Percentiles rank a stretch among this genome's conserved stretches.
Evolutionary conservation across 2,329 filamentous ascomycete genomes (phyloP).

Genomic region (Alternaria alternata): DNA sequence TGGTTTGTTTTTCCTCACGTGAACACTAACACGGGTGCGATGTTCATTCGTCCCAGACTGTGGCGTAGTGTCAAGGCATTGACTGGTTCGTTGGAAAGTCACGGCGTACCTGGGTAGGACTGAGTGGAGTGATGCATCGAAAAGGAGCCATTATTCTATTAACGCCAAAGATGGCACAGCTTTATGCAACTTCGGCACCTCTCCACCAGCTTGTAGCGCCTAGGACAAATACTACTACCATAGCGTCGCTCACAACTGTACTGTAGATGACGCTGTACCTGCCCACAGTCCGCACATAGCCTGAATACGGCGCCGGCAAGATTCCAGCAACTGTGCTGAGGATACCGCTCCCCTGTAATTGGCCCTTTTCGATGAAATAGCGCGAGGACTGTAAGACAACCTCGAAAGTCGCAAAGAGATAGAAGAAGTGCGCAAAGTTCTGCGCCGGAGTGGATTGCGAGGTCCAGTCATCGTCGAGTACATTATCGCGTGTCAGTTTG

Average conservation of each 20-base stretch:
- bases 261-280: slow-evolving; percentile 75
- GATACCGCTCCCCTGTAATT: slow-evolving; percentile 66
- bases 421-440: slow-evolving; percentile 70
- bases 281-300: slow-evolving; percentile 68
- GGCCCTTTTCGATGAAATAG: slow-evolving; percentile 72
- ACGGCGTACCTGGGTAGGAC: slow-evolving; percentile 4
- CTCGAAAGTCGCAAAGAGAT: slow-evolving; percentile 81
- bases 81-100: background rate
- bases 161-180: background rate
- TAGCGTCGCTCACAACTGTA: slow-evolving; percentile 75
- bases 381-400: slow-evolving; percentile 74
- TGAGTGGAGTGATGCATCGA: slow-evolving; percentile 1
- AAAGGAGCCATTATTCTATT: slow-evolving; percentile 5
- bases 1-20: background rate
- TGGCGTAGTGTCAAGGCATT: background rate
- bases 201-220: slow-evolving; percentile 64
- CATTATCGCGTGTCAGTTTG: slow-evolving; percentile 61
- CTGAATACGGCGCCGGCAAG: slow-evolving; percentile 69
- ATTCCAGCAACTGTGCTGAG: slow-evolving; percentile 70
- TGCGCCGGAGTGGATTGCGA: slow-evolving; percentile 48
- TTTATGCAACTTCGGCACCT: slow-evolving; percentile 43
- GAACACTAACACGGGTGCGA: slow-evolving; percentile 3
- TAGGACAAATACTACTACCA: slow-evolving; percentile 79
- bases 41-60: background rate
- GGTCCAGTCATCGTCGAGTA: slow-evolving; percentile 42